These are phyloP conservation scores for Pyronema domesticum DNA, from an alignment of 495 filamentous ascomycete genomes.

Conservation along the genomic window DNA sequence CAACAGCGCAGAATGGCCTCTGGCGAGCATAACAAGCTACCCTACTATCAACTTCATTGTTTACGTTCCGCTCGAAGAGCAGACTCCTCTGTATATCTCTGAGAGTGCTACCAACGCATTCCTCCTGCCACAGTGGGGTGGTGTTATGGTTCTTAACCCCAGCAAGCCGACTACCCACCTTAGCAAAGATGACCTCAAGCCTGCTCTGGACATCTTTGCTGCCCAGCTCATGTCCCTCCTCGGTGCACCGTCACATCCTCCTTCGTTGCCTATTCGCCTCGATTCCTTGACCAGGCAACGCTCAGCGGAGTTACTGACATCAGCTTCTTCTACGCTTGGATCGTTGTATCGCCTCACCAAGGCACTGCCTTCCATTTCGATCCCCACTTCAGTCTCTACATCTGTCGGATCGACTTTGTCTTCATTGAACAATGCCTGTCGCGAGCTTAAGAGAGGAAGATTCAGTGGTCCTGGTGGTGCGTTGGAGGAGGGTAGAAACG, in stretches of 20 bases:
- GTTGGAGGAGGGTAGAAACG: constrained; percentile 61
- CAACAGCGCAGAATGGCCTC: constrained; percentile 93
- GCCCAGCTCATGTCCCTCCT: constrained; percentile 81
- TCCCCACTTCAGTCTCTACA: constrained; percentile 67
- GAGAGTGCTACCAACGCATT: constrained; percentile 66
- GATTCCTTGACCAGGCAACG: constrained; percentile 68
- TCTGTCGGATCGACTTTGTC: constrained; percentile 64
- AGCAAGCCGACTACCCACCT: constrained; percentile 30
- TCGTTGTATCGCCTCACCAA: constrained; percentile 71
- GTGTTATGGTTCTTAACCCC: constrained; percentile 61
- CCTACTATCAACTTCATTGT: constrained; percentile 92
- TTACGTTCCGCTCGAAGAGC: constrained; percentile 48
- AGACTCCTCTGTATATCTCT: constrained; percentile 47
- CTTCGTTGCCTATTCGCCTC: constrained; percentile 65
- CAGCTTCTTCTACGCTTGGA: constrained; percentile 85
- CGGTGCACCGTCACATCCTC: constrained; percentile 62
- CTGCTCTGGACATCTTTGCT: constrained; percentile 74
- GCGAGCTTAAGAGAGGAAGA: constrained; percentile 44
- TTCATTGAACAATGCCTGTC: constrained; percentile 60
- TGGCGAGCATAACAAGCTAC: constrained; percentile 81
- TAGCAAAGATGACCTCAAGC: constrained; percentile 44
- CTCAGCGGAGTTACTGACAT: constrained; percentile 69
- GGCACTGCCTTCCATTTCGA: constrained; percentile 75
- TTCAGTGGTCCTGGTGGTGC: constrained; percentile 43
- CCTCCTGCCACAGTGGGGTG: constrained; percentile 94